These are phyloP conservation scores for Anacardium occidentale DNA, from an alignment of 345 rosid species.

Conservation along the genomic window DNA sequence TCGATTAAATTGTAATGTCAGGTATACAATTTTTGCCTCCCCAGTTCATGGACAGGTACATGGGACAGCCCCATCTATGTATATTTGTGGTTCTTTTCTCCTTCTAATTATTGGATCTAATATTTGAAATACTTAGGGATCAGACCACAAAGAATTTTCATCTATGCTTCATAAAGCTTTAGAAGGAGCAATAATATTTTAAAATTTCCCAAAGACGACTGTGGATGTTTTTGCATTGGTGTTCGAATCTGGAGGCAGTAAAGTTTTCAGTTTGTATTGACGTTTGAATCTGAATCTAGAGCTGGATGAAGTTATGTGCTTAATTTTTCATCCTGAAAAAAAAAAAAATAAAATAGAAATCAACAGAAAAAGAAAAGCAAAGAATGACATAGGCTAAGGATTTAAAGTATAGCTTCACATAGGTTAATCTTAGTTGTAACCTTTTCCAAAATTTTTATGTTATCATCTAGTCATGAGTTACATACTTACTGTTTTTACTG, in stretches of 20 bases:
- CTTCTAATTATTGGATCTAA: slow-evolving; percentile 8
- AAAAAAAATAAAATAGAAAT: too few relatives aligned
- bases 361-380: not conserved
- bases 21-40: slow-evolving; percentile 81
- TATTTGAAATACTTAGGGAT: slow-evolving; percentile 45
- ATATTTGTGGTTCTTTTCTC: slow-evolving; percentile 8
- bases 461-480: not conserved
- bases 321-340: not conserved
- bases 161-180: slow-evolving; percentile 92
- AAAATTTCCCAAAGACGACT: slow-evolving; percentile 90
- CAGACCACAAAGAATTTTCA: slow-evolving; percentile 72
- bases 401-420: slow-evolving; percentile 1
- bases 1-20: slow-evolving; percentile 76
- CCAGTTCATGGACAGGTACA: slow-evolving; percentile 73
- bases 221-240: slow-evolving; percentile 94
- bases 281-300: not conserved
- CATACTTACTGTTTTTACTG: not conserved
- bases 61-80: not conserved
- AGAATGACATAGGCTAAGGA: not conserved
- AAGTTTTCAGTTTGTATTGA: slow-evolving; percentile 32
- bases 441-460: not conserved
- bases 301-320: not conserved
- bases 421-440: not conserved
- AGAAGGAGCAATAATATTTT: slow-evolving; percentile 80
- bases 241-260: slow-evolving; percentile 97